Conservation (phyloP, 345 rosid genomes). For the Salix koriyanagi region DNA sequence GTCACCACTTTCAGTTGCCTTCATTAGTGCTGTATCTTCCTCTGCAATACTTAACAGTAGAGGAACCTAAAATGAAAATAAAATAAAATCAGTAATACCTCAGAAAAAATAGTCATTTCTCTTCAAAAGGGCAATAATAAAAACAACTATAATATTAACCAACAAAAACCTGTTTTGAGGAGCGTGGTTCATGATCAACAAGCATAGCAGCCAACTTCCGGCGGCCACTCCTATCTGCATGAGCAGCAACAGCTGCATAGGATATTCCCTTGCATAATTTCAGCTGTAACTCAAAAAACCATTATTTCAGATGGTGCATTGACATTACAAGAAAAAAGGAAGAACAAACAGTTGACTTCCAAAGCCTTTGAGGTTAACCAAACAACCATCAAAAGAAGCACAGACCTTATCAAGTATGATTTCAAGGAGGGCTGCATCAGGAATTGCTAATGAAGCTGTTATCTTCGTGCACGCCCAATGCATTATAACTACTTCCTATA, state of each 20-base stretch:
- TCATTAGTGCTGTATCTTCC: conserved; percentile 84
- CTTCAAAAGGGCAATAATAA: neutral
- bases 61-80: conserved; percentile 59
- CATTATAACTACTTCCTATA: conserved; percentile 93
- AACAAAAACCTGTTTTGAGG: conserved; percentile 70
- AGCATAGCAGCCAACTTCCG: conserved; percentile 97
- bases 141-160: neutral
- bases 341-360: conserved; percentile 5
- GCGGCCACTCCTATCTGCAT: conserved; percentile 89
- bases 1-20: conserved; percentile 97
- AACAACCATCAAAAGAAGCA: conserved; percentile 3
- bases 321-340: neutral
- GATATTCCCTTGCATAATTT: conserved; percentile 84
- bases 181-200: conserved; percentile 90
- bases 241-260: conserved; percentile 98
- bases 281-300: conserved; percentile 55
- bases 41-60: conserved; percentile 90
- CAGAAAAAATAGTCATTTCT: neutral
- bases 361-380: neutral
- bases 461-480: conserved; percentile 98
- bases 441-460: conserved; percentile 81
- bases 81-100: neutral
- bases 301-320: conserved; percentile 20
- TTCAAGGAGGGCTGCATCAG: conserved; percentile 81
- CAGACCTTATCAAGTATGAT: conserved; percentile 89